Evolutionary conservation across 768 basidiomycete species (phyloP).

Genomic region (Hydnum rufescens): DNA sequence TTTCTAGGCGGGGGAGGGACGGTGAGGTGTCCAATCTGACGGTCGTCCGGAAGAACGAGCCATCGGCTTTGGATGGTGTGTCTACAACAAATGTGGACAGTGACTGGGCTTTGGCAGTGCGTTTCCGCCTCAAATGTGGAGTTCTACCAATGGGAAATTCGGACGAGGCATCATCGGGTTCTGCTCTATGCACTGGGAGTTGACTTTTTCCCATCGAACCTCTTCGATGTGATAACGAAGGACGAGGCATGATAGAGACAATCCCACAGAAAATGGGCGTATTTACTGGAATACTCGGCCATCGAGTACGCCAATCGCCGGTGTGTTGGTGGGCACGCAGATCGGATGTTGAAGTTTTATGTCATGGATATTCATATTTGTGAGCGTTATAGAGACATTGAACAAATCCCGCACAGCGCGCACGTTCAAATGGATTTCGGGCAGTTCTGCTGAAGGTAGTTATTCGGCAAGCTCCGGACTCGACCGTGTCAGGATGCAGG

Average conservation of each 20-base stretch:
- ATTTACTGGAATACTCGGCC: background rate
- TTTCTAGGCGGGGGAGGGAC: background rate
- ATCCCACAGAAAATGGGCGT: background rate
- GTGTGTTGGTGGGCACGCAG: background rate
- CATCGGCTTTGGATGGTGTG: no score
- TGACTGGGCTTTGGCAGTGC: no score
- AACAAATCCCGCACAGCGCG: conserved; percentile 76
- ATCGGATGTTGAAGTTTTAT: background rate
- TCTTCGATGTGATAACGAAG: background rate
- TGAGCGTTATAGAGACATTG: conserved; percentile 67
- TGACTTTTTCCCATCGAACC: background rate
- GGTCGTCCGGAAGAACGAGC: no score
- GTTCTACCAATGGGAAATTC: no score
- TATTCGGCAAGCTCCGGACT: no score
- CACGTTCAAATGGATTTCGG: conserved; percentile 17
- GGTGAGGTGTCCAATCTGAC: background rate
- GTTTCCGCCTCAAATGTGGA: no score
- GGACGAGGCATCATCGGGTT: no score
- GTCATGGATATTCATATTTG: conserved; percentile 28
- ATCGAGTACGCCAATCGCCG: background rate
- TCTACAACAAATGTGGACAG: no score
- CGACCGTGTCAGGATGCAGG: no score
- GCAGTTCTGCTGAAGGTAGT: background rate
- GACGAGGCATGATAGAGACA: background rate
- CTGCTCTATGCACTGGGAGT: background rate